Conservation (phyloP, 2,329 filamentous ascomycete genomes). For the Colletotrichum sp. region DNA sequence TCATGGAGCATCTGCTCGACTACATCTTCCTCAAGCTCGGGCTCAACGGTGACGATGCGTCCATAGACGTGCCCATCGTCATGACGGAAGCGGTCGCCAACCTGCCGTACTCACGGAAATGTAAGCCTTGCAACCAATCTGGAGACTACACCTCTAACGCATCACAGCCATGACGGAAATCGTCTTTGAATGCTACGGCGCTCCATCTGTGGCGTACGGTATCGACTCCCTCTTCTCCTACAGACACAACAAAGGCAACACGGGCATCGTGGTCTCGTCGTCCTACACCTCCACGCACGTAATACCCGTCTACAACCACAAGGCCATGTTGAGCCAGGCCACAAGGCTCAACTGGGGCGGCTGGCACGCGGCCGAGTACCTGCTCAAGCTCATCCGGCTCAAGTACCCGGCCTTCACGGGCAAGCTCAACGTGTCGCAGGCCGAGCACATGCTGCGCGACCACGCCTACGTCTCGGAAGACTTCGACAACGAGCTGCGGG, state of each 20-base stretch:
- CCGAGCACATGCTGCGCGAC: conserved; percentile 84
- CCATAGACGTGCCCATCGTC: conserved; percentile 84
- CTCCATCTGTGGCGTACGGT: conserved; percentile 88
- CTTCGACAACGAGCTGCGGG: conserved; percentile 78
- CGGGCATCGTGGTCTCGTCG: conserved; percentile 88
- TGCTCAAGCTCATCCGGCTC: conserved; percentile 85
- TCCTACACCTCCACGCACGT: conserved; percentile 94
- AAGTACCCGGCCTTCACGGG: conserved; percentile 92
- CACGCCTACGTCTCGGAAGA: conserved; percentile 89
- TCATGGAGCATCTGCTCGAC: conserved; percentile 92
- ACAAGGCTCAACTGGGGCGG: conserved; percentile 95
- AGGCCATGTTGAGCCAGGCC: conserved; percentile 83
- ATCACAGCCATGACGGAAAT: conserved; percentile 91
- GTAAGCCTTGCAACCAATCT: conserved; percentile 46
- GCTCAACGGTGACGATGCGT: conserved; percentile 75
- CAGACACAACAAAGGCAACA: conserved; percentile 85
- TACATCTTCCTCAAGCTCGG: conserved; percentile 95
- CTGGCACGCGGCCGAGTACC: conserved; percentile 86
- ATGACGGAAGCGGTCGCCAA: conserved; percentile 97
- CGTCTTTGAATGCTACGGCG: conserved; percentile 93
- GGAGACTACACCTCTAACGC: conserved; percentile 28
- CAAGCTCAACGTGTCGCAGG: conserved; percentile 85
- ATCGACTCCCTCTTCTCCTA: conserved; percentile 98
- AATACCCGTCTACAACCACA: conserved; percentile 89
- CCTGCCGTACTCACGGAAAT: conserved; percentile 84